These are phyloP conservation scores for Xerocomus nothofagi DNA, from an alignment of 1,284 basidiomycete genomes.

Conservation along the genomic window DNA sequence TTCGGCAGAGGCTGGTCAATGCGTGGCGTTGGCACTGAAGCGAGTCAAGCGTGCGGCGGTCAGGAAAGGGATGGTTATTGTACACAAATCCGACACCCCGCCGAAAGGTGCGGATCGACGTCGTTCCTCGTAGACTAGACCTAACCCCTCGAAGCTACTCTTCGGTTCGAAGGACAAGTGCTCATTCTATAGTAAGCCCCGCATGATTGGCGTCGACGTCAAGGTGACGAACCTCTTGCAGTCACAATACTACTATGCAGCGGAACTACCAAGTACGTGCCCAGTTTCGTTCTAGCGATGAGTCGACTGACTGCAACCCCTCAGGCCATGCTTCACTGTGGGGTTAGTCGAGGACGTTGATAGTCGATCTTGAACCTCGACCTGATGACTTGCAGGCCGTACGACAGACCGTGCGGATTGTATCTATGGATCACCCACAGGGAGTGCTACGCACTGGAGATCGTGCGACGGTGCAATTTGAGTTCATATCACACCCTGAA, in stretches of 20 bases:
- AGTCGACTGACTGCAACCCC: slow-evolving; percentile 17
- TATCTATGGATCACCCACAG: slow-evolving; percentile 86
- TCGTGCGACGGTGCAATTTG: slow-evolving; percentile 85
- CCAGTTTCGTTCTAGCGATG: neutral
- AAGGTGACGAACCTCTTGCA: slow-evolving; percentile 37
- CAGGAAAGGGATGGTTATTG: slow-evolving; percentile 93
- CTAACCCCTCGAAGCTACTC: slow-evolving; percentile 52
- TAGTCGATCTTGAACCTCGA: neutral
- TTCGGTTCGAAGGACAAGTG: slow-evolving; percentile 83
- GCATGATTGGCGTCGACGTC: neutral
- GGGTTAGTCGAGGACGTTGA: slow-evolving; percentile 46
- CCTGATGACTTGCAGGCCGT: slow-evolving; percentile 54
- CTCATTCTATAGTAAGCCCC: slow-evolving; percentile 73
- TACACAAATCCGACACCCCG: slow-evolving; percentile 75
- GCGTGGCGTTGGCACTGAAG: slow-evolving; percentile 92
- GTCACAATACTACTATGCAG: slow-evolving; percentile 91
- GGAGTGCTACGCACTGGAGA: slow-evolving; percentile 89
- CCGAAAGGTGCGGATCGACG: slow-evolving; percentile 58
- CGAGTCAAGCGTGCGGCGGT: slow-evolving; percentile 80
- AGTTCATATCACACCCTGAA: slow-evolving; percentile 89
- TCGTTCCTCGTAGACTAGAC: neutral
- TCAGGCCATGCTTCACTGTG: slow-evolving; percentile 83
- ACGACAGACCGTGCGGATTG: slow-evolving; percentile 87
- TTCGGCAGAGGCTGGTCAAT: slow-evolving; percentile 91
- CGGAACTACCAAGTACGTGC: slow-evolving; percentile 77